Conservation (phyloP, 2,329 filamentous ascomycete species). For the Fusarium nodosum region DNA sequence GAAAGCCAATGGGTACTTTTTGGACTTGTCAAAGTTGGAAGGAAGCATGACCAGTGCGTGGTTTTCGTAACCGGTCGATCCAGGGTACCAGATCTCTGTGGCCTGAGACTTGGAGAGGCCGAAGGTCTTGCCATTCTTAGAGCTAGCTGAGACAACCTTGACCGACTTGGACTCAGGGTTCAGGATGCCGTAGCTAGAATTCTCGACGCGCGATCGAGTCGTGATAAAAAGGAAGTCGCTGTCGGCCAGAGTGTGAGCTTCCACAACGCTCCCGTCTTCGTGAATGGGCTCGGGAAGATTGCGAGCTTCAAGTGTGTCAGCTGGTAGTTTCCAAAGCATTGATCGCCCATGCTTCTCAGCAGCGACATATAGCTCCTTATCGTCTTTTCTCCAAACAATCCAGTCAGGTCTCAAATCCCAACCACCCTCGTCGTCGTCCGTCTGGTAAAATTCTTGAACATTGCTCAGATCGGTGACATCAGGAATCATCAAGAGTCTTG, state of each 20-base stretch:
- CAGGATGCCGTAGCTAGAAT: conserved; percentile 75
- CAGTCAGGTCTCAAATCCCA: conserved; percentile 72
- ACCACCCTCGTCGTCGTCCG: conserved; percentile 71
- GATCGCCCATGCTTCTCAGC: conserved; percentile 77
- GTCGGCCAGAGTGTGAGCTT: conserved; percentile 66
- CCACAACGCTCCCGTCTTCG: conserved; percentile 66
- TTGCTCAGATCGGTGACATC: conserved; percentile 70
- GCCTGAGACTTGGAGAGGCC: conserved; percentile 74
- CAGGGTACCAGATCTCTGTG: conserved; percentile 77
- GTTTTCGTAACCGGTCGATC: conserved; percentile 73
- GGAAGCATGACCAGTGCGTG: conserved; percentile 77
- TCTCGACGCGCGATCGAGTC: conserved; percentile 78
- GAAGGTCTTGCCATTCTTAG: conserved; percentile 74
- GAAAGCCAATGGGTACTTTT: conserved; percentile 84
- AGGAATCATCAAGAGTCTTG: conserved; percentile 74
- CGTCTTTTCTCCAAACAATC: conserved; percentile 70
- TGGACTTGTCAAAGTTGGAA: conserved; percentile 73
- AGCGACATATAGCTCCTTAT: conserved; percentile 76
- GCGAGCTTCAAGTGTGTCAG: conserved; percentile 64
- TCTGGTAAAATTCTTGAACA: conserved; percentile 73
- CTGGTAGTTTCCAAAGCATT: conserved; percentile 73
- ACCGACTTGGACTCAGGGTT: conserved; percentile 58
- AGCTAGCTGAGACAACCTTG: conserved; percentile 71
- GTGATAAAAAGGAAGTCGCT: conserved; percentile 71
- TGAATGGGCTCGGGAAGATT: conserved; percentile 65